Conservation (phyloP, 2,329 filamentous ascomycete species). For the Verticillium klebahnii region DNA sequence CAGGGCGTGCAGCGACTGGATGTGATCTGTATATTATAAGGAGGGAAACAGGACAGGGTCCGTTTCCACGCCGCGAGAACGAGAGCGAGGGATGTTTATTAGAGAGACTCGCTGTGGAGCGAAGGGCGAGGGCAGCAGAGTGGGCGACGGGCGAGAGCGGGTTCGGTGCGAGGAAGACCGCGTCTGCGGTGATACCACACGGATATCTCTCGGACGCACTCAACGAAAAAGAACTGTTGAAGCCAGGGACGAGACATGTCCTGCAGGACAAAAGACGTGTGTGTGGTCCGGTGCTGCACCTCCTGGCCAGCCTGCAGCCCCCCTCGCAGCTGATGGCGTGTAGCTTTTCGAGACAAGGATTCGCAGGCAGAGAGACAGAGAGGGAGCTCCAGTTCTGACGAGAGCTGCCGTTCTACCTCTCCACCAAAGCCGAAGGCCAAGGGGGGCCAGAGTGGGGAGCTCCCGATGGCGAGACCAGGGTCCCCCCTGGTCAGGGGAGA, state of each 20-base stretch:
- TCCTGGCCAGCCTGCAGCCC: not conserved
- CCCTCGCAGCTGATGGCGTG: not conserved
- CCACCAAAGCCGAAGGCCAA: not conserved
- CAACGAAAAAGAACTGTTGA: not conserved
- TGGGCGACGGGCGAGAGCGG: not conserved
- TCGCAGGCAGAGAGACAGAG: not conserved
- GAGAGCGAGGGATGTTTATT: not conserved
- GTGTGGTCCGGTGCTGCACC: not conserved
- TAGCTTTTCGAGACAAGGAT: not conserved
- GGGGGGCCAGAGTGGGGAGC: not conserved
- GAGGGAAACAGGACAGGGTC: not conserved
- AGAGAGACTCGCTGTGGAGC: not conserved
- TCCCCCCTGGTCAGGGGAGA: conserved; percentile 4
- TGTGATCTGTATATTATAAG: conserved; percentile 4
- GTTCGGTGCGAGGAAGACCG: not conserved
- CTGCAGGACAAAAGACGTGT: not conserved
- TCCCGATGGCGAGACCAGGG: not conserved
- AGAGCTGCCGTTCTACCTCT: not conserved
- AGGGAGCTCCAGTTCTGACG: not conserved
- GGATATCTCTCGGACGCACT: not conserved
- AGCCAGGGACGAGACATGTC: not conserved
- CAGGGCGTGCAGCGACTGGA: not conserved
- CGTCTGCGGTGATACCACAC: conserved; percentile 3
- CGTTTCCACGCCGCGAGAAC: not conserved
- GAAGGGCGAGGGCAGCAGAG: not conserved